Conservation (phyloP, 2,329 filamentous ascomycete species). For the Amauroascus niger region DNA sequence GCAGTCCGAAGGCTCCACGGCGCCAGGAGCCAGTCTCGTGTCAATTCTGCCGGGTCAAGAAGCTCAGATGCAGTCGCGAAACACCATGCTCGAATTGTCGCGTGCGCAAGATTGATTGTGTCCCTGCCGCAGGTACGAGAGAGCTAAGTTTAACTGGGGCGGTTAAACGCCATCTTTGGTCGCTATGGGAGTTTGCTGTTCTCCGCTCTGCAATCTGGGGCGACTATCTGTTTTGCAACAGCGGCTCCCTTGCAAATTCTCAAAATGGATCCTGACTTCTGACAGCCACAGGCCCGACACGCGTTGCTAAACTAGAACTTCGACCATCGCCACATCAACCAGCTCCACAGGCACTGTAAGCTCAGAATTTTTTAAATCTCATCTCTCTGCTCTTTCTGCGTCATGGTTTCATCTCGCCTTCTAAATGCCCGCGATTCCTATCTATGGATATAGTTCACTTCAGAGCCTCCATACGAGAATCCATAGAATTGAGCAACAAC, state of each 20-base stretch:
- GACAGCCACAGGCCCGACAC: background rate
- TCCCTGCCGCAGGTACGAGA: constrained; percentile 2
- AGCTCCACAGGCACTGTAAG: background rate
- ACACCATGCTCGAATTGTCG: constrained; percentile 43
- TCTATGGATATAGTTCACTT: background rate
- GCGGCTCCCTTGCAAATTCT: no score
- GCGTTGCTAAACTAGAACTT: background rate
- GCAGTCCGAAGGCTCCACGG: constrained; percentile 1
- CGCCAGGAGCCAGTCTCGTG: constrained; percentile 30
- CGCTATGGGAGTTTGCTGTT: no score
- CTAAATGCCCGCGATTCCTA: background rate
- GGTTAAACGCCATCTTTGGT: no score
- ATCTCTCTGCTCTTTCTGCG: background rate
- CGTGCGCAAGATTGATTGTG: background rate
- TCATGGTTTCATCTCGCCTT: background rate
- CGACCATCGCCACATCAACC: background rate
- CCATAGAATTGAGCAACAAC: constrained; percentile 5
- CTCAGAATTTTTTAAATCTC: background rate
- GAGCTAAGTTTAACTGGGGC: no score
- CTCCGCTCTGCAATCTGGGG: no score
- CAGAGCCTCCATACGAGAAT: constrained; percentile 4
- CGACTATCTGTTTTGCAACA: no score
- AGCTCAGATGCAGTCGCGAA: constrained; percentile 48
- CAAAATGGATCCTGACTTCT: background rate
- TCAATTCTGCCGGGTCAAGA: constrained; percentile 32